Evolutionary conservation across 768 basidiomycete genomes (phyloP).

Genomic region (button mushroom (Agaricus bisporus)): DNA sequence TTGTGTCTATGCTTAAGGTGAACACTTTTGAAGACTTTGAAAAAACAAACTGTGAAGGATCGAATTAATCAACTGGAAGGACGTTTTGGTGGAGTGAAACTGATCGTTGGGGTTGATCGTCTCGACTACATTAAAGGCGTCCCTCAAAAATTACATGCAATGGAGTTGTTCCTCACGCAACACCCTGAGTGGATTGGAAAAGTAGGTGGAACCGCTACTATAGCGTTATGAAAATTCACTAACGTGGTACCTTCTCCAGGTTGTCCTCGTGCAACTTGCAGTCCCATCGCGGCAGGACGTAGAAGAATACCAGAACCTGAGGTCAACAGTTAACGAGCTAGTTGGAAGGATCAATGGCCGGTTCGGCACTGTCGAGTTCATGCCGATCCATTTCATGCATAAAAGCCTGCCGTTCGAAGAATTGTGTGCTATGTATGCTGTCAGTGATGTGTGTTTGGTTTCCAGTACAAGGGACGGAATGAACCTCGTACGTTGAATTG

Average conservation of each 20-base stretch:
- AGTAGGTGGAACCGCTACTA: conserved; percentile 30
- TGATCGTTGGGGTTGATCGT: conserved; percentile 97
- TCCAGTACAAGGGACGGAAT: conserved; percentile 96
- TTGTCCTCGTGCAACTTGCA: conserved; percentile 94
- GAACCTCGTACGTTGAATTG: conserved; percentile 73
- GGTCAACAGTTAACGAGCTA: conserved; percentile 93
- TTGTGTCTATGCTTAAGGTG: conserved; percentile 3
- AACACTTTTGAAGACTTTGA: conserved; percentile 51
- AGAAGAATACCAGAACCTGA: conserved; percentile 97
- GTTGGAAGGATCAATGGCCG: conserved; percentile 98
- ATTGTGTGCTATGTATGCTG: conserved; percentile 93
- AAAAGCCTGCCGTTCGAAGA: conserved; percentile 91
- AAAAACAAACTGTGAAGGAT: conserved; percentile 72
- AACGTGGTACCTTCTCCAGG: conserved; percentile 34
- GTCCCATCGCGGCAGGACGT: conserved; percentile 98
- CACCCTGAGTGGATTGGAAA: conserved; percentile 99
- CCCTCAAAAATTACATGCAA: conserved; percentile 94
- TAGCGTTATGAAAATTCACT: neutral
- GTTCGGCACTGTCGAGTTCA: conserved; percentile 98
- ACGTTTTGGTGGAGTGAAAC: conserved; percentile 90
- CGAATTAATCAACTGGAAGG: conserved; percentile 80
- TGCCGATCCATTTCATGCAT: conserved; percentile 99
- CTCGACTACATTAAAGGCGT: conserved; percentile 99
- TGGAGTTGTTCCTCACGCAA: conserved; percentile 94
- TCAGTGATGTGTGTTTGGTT: conserved; percentile 94